Evolutionary conservation across 2,329 filamentous ascomycete species (phyloP).

Genomic region (Hypomyces rosellus): DNA sequence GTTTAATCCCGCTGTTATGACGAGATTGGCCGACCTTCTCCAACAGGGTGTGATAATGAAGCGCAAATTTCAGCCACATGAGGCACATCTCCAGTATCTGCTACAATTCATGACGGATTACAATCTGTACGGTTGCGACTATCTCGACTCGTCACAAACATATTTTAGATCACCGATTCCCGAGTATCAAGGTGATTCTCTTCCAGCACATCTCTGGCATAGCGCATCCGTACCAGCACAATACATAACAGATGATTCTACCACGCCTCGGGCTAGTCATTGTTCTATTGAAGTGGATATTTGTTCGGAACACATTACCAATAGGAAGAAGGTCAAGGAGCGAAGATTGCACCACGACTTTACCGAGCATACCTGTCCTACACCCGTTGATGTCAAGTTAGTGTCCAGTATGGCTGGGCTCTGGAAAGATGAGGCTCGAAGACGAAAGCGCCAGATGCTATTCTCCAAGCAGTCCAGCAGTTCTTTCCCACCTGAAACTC

Average conservation of each 20-base stretch:
- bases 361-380: constrained; percentile 60
- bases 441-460: constrained; percentile 67
- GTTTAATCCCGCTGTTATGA: constrained; percentile 80
- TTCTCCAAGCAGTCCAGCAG: constrained; percentile 58
- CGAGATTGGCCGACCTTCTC: constrained; percentile 78
- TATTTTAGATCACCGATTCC: constrained; percentile 74
- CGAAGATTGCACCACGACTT: constrained; percentile 86
- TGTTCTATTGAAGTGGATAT: constrained; percentile 88
- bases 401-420: constrained; percentile 91
- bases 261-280: constrained; percentile 73
- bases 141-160: constrained; percentile 66
- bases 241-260: constrained; percentile 46
- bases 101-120: constrained; percentile 98
- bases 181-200: constrained; percentile 53
- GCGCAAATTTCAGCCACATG: constrained; percentile 79
- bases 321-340: constrained; percentile 67
- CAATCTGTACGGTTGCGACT: constrained; percentile 90
- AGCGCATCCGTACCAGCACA: constrained; percentile 57
- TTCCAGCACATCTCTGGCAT: constrained; percentile 69
- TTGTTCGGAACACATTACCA: constrained; percentile 80
- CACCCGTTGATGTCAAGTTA: constrained; percentile 65
- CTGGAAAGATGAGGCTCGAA: constrained; percentile 83
- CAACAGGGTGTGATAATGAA: constrained; percentile 85
- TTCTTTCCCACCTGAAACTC: constrained; percentile 72
- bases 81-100: constrained; percentile 87